phyloP scores from a whole-genome alignment of 805 yeast species.

The Candida ovalis region DNA sequence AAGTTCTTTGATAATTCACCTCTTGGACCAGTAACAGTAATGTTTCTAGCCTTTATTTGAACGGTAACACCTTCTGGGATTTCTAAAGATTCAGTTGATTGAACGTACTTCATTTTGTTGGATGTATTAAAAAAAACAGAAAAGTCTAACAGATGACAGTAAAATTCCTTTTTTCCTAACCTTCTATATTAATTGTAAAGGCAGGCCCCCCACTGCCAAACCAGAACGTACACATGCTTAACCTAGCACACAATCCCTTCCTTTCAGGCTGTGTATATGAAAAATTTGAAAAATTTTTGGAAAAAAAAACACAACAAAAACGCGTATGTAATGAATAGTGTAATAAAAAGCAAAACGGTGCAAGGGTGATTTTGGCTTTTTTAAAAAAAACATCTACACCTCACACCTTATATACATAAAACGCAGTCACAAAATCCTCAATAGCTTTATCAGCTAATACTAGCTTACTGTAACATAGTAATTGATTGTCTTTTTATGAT shows the following conservation, averaged over 20 bases:
- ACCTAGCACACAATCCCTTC: too few species aligned
- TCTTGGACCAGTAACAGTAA: conserved; percentile 96
- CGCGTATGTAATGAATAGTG: neutral
- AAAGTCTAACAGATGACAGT: neutral
- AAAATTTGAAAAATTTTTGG: neutral
- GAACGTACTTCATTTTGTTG: conserved; percentile 54
- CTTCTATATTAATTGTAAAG: too few species aligned
- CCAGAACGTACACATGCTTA: too few species aligned
- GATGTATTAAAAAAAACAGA: neutral
- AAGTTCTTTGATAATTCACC: conserved; percentile 88
- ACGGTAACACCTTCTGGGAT: conserved; percentile 93
- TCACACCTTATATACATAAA: neutral
- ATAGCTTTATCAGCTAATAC: too few species aligned
- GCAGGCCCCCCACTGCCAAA: too few species aligned
- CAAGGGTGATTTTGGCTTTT: neutral
- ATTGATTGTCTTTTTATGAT: too few species aligned
- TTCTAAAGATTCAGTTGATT: conserved; percentile 54
- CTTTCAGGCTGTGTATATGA: neutral
- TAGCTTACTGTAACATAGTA: too few species aligned
- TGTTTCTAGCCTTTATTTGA: conserved; percentile 83
- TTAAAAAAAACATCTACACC: neutral
- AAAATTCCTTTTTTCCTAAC: too few species aligned
- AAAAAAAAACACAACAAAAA: neutral
- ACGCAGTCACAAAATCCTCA: neutral
- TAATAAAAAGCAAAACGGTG: neutral